phyloP scores from a whole-genome alignment of 345 rosid species.

The Populus alba region DNA sequence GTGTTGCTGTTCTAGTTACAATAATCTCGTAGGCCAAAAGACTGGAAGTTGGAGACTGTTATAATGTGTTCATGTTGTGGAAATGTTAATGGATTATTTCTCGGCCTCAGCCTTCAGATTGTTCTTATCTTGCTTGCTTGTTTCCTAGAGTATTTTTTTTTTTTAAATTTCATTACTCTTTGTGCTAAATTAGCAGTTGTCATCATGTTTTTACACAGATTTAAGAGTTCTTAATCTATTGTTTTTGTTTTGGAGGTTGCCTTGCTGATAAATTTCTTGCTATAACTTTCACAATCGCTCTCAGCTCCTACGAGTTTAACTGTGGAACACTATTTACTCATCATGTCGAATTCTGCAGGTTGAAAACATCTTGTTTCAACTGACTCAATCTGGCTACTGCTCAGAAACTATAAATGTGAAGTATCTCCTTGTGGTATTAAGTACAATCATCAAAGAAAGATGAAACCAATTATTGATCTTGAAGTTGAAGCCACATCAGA shows the following conservation, averaged over 20 bases:
- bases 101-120: no score
- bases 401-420: background rate
- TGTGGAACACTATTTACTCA: background rate
- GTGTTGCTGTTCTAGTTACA: no score
- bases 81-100: no score
- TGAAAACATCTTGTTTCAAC: slow-evolving; percentile 7
- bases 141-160: no score
- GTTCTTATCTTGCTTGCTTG: no score
- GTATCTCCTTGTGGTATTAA: background rate
- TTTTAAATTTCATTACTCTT: no score
- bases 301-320: background rate
- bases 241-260: background rate
- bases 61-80: no score
- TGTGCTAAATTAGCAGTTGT: no score
- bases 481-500: slow-evolving; percentile 53
- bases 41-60: no score
- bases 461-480: slow-evolving; percentile 54
- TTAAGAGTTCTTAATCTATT: background rate
- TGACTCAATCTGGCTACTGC: background rate
- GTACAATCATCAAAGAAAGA: slow-evolving; percentile 16
- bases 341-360: slow-evolving; percentile 10
- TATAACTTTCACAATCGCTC: background rate
- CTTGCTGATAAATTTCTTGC: background rate
- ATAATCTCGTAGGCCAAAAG: no score
- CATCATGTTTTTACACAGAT: no score